Percentiles rank a stretch among this genome's conserved stretches.
Evolutionary conservation across 2,329 filamentous ascomycete genomes (phyloP).

Genomic region (Colletotrichum horii): DNA sequence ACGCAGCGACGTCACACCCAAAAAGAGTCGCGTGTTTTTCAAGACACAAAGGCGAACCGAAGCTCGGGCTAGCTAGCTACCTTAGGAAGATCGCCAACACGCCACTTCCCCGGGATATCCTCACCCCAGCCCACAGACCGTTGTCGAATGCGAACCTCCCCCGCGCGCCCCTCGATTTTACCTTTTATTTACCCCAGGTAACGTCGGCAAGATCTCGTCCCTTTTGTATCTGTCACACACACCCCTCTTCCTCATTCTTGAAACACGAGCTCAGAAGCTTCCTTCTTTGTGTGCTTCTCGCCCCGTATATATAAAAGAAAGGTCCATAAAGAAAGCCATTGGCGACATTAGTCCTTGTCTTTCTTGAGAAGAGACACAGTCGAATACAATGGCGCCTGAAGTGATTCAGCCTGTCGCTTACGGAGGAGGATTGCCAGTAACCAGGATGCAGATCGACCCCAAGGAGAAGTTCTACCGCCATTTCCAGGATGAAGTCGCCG

Average conservation of each 20-base stretch:
- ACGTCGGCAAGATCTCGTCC: not conserved
- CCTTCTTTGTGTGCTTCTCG: not conserved
- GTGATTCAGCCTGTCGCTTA: slow-evolving; percentile 19
- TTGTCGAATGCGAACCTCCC: not conserved
- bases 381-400: slow-evolving; percentile 20
- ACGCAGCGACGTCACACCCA: not conserved
- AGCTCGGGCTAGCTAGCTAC: not conserved
- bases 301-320: not conserved
- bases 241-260: not conserved
- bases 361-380: not conserved
- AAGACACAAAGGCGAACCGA: not conserved
- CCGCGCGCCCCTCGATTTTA: not conserved
- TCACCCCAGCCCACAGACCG: not conserved
- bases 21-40: not conserved
- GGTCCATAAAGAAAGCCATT: not conserved
- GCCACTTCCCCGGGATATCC: not conserved
- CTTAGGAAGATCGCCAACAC: not conserved
- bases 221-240: not conserved
- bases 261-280: slow-evolving; percentile 7
- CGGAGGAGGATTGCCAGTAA: slow-evolving; percentile 21
- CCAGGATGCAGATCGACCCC: slow-evolving; percentile 47
- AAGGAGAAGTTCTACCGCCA: slow-evolving; percentile 86
- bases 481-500: slow-evolving; percentile 77
- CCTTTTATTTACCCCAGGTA: not conserved
- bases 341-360: not conserved